Base-by-base conservation (phyloP, 2,329 filamentous ascomycete species). In the Alternaria brassicicola region DNA sequence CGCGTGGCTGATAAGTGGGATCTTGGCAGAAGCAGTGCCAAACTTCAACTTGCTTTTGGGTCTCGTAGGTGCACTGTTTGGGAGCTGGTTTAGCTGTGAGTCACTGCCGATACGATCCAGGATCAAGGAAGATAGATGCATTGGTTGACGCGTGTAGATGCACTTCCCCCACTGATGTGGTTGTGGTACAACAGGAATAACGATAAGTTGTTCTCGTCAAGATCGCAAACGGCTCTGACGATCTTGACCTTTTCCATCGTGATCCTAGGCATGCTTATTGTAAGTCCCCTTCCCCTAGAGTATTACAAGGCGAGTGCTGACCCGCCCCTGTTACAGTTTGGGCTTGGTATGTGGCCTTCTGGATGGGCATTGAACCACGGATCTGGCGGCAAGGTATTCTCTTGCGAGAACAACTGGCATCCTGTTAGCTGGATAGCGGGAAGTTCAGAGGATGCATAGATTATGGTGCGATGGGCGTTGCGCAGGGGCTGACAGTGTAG, bases 1-100 rank as follows among this genome's bases (percentile, higher is more conserved):
- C 12, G 73, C 86, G 15, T 91, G 88, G 86, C 64, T 85, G 6
- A 54, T 89, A 4, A 86, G 87, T 2, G 89, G 87, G 82, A 75
- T 91, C 57, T 87, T 92, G 57, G 88, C 89, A 5, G 84, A 89
- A 70, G 85, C 86, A 0, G 88, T 92, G 7, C 89, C 89, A 0
- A 84, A 87, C 47, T 92, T 92, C 78, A 86, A 85, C 69, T 82
- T 86, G 45, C 78, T 92, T 8, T 78, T 92, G n/a, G 85, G 85
- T 4, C 76, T 91, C 33, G 85, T 91, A 26, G 71, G 70, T 9
- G 71, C 87, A 2, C 75, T 89, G 2, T 89, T 90, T 59, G 86
- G 84, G 19, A 86, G 83, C 52, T 90, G 88, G 88, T 91, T 91
- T 73, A 88, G 85, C 52, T 84, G 76, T 79, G 68, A 76, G 51